Base-by-base conservation (phyloP, 371 early-diverging fungal genomes). In the Funneliformis caledonium region DNA sequence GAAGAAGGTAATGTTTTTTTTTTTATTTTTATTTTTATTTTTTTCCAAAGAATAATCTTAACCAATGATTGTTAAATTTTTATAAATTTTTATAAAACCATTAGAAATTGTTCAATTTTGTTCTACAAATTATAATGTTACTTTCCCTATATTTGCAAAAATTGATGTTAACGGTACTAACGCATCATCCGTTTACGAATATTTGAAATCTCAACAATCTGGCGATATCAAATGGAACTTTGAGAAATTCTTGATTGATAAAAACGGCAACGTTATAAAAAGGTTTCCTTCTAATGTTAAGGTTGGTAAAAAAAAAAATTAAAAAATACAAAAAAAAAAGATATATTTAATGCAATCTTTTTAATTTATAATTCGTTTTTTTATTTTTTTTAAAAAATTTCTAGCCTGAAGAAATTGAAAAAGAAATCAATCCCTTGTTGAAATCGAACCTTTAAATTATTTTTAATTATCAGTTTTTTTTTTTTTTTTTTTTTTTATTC, bases 141-240 rank as follows among this genome's bases (percentile, higher is more conserved):
- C 90, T 0, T 97, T 97, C 89, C 93, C 93, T 45, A 83, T 98
- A 72, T 94, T 96, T 87, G 92, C 94, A 76, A 95, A 96, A 85
- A 89, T 96, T 70, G 92, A 94, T 61, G 97, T 97, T n/a, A 94
- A 94, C 81, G 96, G 96, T 11, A 83, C 88, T 42, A 85, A 94
- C 43, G 93, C 88, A 70, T 88, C 93, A 79, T 91, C 94, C 12
- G 85, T 97, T 50, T 96, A 89, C 84, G 84, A 89, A 56, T 96
- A 88, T 82, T 85, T 97, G 47, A 96, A 94, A 82, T 83, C 86
- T 6, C 86, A 90, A 12, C 88, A 89, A 79, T 84, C 90, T 11
- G 79, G 76, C 11, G 68, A 65, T 6, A 86, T 95, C 86, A 94
- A 94, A 88, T 95, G 93, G 94, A 94, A 92, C 83, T 92, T 92